Percentiles rank a stretch among this genome's conserved stretches.
Evolutionary conservation across 768 basidiomycete genomes (phyloP).

Genomic region (Naganishia vaughanmartiniae): DNA sequence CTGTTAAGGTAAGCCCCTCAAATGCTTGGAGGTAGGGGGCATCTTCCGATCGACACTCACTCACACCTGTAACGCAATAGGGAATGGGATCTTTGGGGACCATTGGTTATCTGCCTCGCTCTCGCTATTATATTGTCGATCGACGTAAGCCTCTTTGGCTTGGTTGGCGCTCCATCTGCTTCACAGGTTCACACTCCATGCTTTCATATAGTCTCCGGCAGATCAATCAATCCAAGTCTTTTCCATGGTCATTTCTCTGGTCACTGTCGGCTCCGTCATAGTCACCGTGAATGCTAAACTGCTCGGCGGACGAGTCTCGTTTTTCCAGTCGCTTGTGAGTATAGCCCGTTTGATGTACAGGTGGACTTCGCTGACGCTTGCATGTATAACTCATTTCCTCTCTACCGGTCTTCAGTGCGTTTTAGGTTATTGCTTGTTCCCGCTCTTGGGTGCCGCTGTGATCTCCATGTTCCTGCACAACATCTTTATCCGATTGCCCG

Average conservation of each 20-base stretch:
- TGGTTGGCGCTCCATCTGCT: background rate
- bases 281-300: constrained; percentile 93
- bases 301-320: constrained; percentile 62
- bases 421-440: constrained; percentile 91
- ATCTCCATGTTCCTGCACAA: constrained; percentile 73
- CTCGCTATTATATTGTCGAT: constrained; percentile 42
- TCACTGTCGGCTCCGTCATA: constrained; percentile 81
- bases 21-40: background rate
- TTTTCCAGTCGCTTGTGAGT: constrained; percentile 78
- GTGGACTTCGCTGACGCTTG: background rate
- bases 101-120: constrained; percentile 60
- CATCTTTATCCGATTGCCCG: constrained; percentile 80
- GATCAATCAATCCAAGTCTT: constrained; percentile 83
- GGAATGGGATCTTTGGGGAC: constrained; percentile 99
- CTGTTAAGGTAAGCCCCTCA: constrained; percentile 63
- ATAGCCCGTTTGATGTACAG: background rate
- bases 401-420: constrained; percentile 61
- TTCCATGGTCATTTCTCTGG: constrained; percentile 88
- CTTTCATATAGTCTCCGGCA: constrained; percentile 65
- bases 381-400: background rate
- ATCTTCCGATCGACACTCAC: background rate
- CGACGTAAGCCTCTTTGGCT: constrained; percentile 34
- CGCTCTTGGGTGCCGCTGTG: constrained; percentile 83
- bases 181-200: background rate
- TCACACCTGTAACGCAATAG: constrained; percentile 52